Evolutionary conservation across 192 early-diverging fungal genomes (phyloP), one percentile per base, ranked within the genome.

Genomic region (Coemansia sp.): DNA sequence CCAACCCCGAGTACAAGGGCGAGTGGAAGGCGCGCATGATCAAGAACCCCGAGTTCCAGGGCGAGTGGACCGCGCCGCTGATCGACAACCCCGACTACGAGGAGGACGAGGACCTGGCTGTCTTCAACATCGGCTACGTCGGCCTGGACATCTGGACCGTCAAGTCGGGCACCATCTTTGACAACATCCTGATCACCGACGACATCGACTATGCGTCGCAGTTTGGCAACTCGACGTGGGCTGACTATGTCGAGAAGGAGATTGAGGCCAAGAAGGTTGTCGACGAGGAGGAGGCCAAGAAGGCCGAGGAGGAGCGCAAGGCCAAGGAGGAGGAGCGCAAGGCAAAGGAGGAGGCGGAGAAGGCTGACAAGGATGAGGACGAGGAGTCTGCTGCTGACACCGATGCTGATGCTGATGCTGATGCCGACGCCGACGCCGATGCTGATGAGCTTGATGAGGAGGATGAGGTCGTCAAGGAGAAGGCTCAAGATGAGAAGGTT

Each of bases 91-190:
- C 97, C 27, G 87, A 81, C 8, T 98, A 92, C 83, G 91, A 94
- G 77, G 87, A 89, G 25, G 94, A 97, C 64, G 81, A 88, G 62
- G 80, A 84, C 19, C 70, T 88, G 56, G 91, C 89, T n/a, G 84
- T 86, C 64, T 94, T 93, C 81, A 89, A 92, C 62, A 91, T 95
- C 44, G 82, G 76, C 63, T 91, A 89, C 43, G 74, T 95, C 52
- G 97, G 97, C 54, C 84, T 97, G 31, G 97, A 98, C 73, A 67
- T 98, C 56, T 98, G 97, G 97, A 93, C 92, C 54, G 95, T 98
- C 81, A 92, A 92, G 81, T 76, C 89, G 62, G 88, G 86, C 28
- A 89, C 92, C 32, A 88, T 93, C 65, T 95, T 98, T 74, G 89
- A 94, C 83, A 95, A 98, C 82, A 87, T 98, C 61, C 83, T 95